These are phyloP conservation scores for Vitis labrusca DNA, from an alignment of 164 flowering plant genomes.

Conservation along the genomic window DNA sequence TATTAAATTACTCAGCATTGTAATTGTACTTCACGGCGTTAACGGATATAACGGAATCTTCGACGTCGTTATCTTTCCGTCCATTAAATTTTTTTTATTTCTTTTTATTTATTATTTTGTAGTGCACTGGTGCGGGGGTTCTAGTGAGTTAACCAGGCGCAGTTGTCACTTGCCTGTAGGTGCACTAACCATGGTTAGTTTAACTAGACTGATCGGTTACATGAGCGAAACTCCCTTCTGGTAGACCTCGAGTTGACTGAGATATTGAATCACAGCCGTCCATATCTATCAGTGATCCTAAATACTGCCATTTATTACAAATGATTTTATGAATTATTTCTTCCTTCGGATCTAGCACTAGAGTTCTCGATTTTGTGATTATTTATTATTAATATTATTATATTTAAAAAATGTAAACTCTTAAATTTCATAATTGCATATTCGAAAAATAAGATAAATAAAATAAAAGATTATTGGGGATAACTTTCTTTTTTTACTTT, in stretches of 20 bases:
- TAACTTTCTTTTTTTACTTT: too few relatives aligned
- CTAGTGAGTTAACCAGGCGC: not conserved
- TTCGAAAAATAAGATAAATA: too few relatives aligned
- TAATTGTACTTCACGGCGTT: constrained; percentile 5
- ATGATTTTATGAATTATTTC: too few relatives aligned
- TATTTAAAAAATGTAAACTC: too few relatives aligned
- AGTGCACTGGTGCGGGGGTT: not conserved
- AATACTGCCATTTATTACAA: too few relatives aligned
- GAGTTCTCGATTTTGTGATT: too few relatives aligned
- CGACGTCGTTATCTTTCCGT: constrained; percentile 7
- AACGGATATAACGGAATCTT: constrained; percentile 16
- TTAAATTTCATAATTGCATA: too few relatives aligned
- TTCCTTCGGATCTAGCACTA: too few relatives aligned
- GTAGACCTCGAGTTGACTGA: not conserved
- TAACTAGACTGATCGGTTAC: not conserved
- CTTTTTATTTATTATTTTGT: not conserved
- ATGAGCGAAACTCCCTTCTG: too few relatives aligned
- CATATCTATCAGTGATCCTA: not conserved
- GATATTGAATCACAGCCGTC: not conserved
- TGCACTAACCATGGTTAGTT: constrained; percentile 3
- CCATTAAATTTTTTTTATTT: not conserved
- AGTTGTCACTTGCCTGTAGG: too few relatives aligned
- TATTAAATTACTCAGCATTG: not conserved
- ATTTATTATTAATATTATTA: too few relatives aligned
- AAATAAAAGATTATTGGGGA: too few relatives aligned